A percentile compares a stretch with the other conserved stretches of the same genome.
These are phyloP conservation scores for Chaetomium tenue DNA, from an alignment of 495 filamentous ascomycete species.

Conservation along the genomic window DNA sequence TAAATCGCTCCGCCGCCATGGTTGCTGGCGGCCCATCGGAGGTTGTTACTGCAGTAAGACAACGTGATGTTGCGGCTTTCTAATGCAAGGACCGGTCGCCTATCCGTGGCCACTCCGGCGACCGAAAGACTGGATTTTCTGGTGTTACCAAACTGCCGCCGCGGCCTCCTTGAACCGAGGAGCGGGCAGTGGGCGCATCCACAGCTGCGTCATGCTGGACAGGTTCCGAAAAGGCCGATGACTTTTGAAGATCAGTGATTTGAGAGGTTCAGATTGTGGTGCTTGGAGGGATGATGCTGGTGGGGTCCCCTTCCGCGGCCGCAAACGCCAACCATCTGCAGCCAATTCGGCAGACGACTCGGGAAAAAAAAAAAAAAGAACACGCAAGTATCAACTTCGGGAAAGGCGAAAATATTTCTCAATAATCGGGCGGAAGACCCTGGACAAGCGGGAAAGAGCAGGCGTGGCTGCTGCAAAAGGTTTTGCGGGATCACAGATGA, in stretches of 20 bases:
- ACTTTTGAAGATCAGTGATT: neutral
- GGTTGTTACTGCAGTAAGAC: neutral
- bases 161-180: neutral
- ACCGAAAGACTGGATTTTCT: constrained; percentile 1
- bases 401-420: constrained; percentile 4
- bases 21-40: neutral
- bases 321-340: neutral
- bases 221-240: neutral
- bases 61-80: neutral
- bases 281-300: neutral
- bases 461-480: neutral
- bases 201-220: neutral
- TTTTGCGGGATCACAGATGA: neutral
- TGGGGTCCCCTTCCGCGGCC: neutral
- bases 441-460: neutral
- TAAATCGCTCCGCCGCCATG: constrained; percentile 7
- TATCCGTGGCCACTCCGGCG: neutral
- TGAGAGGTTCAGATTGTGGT: neutral
- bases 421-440: neutral
- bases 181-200: neutral
- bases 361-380: neutral
- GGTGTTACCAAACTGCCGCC: neutral
- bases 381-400: neutral
- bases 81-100: neutral
- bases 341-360: neutral